Conservation (phyloP, 192 early-diverging fungal genomes). For the Mortierella antarctica region DNA sequence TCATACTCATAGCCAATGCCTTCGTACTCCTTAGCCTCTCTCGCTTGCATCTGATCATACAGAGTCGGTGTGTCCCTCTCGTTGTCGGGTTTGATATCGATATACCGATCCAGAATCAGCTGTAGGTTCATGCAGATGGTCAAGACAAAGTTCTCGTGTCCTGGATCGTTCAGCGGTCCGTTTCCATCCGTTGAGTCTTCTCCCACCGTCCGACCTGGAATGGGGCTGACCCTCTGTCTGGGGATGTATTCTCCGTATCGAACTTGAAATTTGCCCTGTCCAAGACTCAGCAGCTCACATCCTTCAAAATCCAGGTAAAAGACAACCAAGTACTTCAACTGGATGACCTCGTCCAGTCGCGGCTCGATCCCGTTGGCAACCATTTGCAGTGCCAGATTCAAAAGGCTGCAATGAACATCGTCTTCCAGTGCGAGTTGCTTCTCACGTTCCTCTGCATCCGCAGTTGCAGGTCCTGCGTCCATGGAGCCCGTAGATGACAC, state of each 20-base stretch:
- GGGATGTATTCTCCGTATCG: constrained; percentile 57
- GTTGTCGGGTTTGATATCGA: constrained; percentile 48
- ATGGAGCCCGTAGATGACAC: neutral
- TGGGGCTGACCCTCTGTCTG: constrained; percentile 27
- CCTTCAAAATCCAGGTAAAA: constrained; percentile 62
- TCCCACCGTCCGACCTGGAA: constrained; percentile 2
- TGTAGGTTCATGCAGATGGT: constrained; percentile 40
- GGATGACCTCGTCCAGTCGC: constrained; percentile 54
- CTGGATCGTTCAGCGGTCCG: constrained; percentile 30
- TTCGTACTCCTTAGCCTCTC: neutral
- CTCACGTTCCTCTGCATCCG: constrained; percentile 8
- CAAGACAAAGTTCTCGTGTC: constrained; percentile 48
- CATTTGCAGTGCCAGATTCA: constrained; percentile 68
- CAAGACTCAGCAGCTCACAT: constrained; percentile 44
- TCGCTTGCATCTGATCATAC: constrained; percentile 19
- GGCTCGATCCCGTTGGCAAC: constrained; percentile 61
- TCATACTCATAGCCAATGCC: constrained; percentile 6
- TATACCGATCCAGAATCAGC: constrained; percentile 39
- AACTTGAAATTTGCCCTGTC: constrained; percentile 49
- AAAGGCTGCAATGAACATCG: constrained; percentile 48
- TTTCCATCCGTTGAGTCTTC: neutral
- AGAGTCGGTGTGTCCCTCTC: constrained; percentile 31
- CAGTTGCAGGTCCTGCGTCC: neutral
- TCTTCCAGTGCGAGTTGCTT: constrained; percentile 39
- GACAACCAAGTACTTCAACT: constrained; percentile 61